Evolutionary conservation across 2,329 filamentous ascomycete genomes (phyloP), one percentile per base, ranked within the genome.

Genomic region (Diplodia sapinea): DNA sequence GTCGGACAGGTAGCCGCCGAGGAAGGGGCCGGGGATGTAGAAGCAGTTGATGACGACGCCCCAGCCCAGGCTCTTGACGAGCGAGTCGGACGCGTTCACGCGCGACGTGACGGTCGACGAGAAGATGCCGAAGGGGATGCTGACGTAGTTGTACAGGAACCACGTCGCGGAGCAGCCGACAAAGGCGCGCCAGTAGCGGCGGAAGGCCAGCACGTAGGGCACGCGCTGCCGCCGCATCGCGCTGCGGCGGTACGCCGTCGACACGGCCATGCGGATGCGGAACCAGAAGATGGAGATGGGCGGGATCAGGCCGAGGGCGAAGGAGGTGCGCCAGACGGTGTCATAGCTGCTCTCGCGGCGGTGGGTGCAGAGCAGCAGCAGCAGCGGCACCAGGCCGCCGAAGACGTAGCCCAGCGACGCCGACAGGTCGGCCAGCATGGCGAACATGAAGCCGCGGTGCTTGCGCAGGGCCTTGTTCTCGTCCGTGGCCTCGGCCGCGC

Each of bases 141-240:
- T 82, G 50, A 87, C 82, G 73, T 82, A 87, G 72, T 88, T 84
- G 72, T 87, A 83, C 51, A 79, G 73, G 72, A 86, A 86, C 84
- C 84, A 86, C 11, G 82, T 79, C 0, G 80, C 69, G 2, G 83
- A 79, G 7, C 80, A 79, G 15, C 85, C 84, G 3, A 86, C 72
- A 52, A 87, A 74, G 0, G 82, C 81, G 3, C 81, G 78, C 77
- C 81, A 86, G 70, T 86, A 84, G 38, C 80, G 77, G 70, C 80
- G 82, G 23, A 84, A 59, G 0, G 80, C 81, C 8, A 86, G 77
- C 71, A 73, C 73, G 72, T 86, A 86, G 0, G 84, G 84, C 1
- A 77, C 73, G 66, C 84, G 73, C 12, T 71, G 68, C 17, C 75
- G 74, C 67, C 70, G 73, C 61, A 83, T 81, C 1, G 82, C 77